These are phyloP conservation scores for Paramarasmius palmivorus DNA, from an alignment of 1,284 basidiomycete genomes.

Conservation along the genomic window DNA sequence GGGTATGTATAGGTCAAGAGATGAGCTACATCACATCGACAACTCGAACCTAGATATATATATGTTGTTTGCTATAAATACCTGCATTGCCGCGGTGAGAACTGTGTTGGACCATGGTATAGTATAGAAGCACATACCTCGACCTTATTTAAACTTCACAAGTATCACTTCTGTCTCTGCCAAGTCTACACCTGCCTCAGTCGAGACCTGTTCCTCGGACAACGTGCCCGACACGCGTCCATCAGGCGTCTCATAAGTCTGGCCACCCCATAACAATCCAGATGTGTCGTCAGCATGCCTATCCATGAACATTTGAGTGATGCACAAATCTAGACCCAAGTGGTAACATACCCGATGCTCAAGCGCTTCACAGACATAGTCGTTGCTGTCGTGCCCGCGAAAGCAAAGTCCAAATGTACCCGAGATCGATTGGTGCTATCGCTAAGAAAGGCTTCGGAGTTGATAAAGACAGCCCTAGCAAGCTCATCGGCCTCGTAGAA, in stretches of 20 bases:
- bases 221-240: conserved; percentile 42
- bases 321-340: not conserved
- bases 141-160: not conserved
- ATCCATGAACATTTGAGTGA: conserved; percentile 2
- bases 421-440: conserved; percentile 34
- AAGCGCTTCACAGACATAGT: conserved; percentile 45
- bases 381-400: conserved; percentile 27
- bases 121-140: too few species aligned
- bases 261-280: conserved; percentile 63
- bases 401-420: conserved; percentile 45
- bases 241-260: conserved; percentile 60
- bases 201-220: not conserved
- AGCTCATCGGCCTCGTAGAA: conserved; percentile 51
- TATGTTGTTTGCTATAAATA: too few species aligned
- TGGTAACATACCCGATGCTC: conserved; percentile 38
- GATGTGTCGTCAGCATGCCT: conserved; percentile 57
- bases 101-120: too few species aligned
- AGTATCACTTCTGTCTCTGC: not conserved
- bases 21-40: too few species aligned
- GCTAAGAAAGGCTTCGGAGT: conserved; percentile 51
- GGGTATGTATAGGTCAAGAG: too few species aligned
- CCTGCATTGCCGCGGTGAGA: too few species aligned
- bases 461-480: conserved; percentile 56
- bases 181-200: not conserved
- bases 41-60: too few species aligned